Base-by-base conservation (phyloP, 805 yeast genomes). In the Candida awuae region DNA sequence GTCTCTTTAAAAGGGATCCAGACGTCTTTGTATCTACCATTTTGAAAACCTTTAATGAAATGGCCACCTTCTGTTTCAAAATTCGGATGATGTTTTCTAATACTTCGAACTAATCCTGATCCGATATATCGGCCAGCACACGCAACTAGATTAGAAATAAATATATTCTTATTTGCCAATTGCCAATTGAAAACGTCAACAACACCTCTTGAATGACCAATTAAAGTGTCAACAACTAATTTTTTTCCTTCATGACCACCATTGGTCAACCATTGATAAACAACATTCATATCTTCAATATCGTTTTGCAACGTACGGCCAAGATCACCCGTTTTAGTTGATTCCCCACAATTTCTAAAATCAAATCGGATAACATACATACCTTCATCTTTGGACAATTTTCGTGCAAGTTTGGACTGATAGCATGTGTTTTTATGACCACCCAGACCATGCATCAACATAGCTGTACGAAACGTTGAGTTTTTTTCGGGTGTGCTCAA, bases 401-500 rank as follows among this genome's bases (percentile, higher is more conserved):
- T 61, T 20, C 71, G 70, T 0, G 94, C 88, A 32, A 85, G 58
- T 13, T 61, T 50, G 19, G 73, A 71, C 46, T 81, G 86, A 58
- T 81, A 87, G 43, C 84, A 76, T 55, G 84, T 81, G 62, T 83
- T 74, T 48, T 85, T 74, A 55, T 88, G 94, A 0, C 95, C 94
- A 1, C 79, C 88, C 45, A 74, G 81, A 1, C 97, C 97, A 56
- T 88, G 97, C n/a, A 77, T 48, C 14, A 87, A 53, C 6, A 87
- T 54, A 0, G 80, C 85, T 4, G 55, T 35, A 35, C 58, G 37
- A 10, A 37, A 36, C 0, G 58, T 52, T 3, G 47, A 42, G 2
- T 33, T 10, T 8, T 13, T 34, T 8, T 43, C 45, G 1, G 61
- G 58, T 17, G 32, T 36, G 3, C 54, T 46, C 23, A 55, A 15